Percentiles rank a stretch among this genome's conserved stretches.
These are phyloP conservation scores for Elsinoe australis DNA, from an alignment of 2,329 filamentous ascomycete species.

Conservation along the genomic window DNA sequence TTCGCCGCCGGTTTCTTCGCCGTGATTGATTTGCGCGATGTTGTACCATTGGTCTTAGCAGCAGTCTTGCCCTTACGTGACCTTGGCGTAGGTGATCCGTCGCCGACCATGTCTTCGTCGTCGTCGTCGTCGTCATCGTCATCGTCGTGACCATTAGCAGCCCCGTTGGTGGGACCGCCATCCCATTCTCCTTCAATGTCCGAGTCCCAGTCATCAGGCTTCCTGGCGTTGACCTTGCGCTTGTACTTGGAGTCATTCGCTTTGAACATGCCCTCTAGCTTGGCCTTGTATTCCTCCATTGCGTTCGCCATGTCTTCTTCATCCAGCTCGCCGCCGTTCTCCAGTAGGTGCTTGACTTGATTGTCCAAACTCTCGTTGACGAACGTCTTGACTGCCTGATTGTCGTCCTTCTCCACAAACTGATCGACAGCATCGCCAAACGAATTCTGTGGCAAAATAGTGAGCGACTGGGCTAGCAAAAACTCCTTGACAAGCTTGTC, in stretches of 20 bases:
- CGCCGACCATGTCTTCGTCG: no score
- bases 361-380: constrained; percentile 37
- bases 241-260: constrained; percentile 54
- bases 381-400: constrained; percentile 64
- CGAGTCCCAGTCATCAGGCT: constrained; percentile 77
- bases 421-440: constrained; percentile 90
- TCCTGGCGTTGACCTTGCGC: constrained; percentile 47
- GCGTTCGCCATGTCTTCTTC: constrained; percentile 60
- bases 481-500: constrained; percentile 85
- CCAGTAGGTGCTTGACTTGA: constrained; percentile 42
- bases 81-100: constrained; percentile 21
- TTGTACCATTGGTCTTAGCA: constrained; percentile 34
- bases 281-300: constrained; percentile 49
- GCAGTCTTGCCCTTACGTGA: constrained; percentile 35
- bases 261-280: constrained; percentile 64
- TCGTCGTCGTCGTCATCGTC: constrained; percentile 39
- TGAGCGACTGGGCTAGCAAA: constrained; percentile 76
- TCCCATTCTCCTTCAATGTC: constrained; percentile 77
- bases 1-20: constrained; percentile 31
- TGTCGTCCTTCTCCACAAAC: constrained; percentile 93
- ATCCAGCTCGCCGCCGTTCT: constrained; percentile 55
- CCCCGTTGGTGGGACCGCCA: constrained; percentile 61
- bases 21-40: constrained; percentile 33
- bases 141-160: constrained; percentile 47
- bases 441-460: constrained; percentile 83